Evolutionary conservation across 768 basidiomycete species (phyloP), one percentile per base, ranked within the genome.

Genomic region (Leucocoprinus leucothites): DNA sequence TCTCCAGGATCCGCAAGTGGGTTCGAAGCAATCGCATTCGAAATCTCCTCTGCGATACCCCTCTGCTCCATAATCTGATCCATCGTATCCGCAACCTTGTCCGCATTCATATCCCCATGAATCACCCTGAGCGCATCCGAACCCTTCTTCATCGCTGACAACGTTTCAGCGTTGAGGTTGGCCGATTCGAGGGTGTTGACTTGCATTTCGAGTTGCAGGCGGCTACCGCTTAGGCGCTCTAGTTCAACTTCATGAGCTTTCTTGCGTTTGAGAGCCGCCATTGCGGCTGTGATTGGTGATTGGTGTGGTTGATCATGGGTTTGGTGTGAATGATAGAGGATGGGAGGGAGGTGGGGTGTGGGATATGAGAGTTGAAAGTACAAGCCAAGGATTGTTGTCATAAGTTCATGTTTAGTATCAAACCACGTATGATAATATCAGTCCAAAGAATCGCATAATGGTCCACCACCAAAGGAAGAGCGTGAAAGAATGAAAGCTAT

Each of bases 171-270:
- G 69, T 99, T 98, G 71, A 98, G 81, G 75, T 98, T 98, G 42
- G 97, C 97, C 14, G 91, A 92, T 71, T 98, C 97, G 43, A 98
- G 82, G 18, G 96, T 96, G 73, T 95, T 95, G 57, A 98, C 88
- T 75, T 98, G 96, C 70, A 91, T 87, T 74, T 98, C 96, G 26
- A 99, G 81, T 64, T 97, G 96, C 67, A 98, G 70, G 60, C 92
- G 83, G 51, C 88, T 89, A 11, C 91, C 91, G 45, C 85, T 82
- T 60, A 98, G 74, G 62, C 87, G 80, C 60, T 97, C 93, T 57
- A 98, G 76, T 69, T 98, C 93, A 43, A 75, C 65, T 72, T 98
- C 96, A 65, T 80, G 84, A 59, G 85, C 80, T 71, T 97, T 97
- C 87, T 97, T 98, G 72, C 94, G 85, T 63, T 91, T 87, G 57